A percentile compares a stretch with the other conserved stretches of the same genome.
These are phyloP conservation scores for Rhodotorula graminis DNA, from an alignment of 768 basidiomycete species.

Conservation along the genomic window DNA sequence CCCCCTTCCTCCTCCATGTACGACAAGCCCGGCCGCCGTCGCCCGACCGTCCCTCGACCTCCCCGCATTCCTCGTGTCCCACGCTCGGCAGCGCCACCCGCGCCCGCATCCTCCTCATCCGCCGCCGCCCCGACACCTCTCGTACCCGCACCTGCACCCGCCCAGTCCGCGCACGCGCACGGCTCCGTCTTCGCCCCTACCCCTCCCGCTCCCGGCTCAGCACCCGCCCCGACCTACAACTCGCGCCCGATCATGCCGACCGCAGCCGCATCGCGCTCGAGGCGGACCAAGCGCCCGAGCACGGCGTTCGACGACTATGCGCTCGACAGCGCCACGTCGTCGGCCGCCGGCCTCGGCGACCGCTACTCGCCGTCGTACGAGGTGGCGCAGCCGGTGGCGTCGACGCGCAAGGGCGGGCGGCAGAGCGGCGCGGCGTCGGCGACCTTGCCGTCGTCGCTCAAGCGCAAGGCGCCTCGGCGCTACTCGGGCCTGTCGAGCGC, in stretches of 20 bases:
- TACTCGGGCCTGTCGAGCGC: slow-evolving; percentile 9
- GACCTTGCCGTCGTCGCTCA: background rate
- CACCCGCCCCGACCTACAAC: background rate
- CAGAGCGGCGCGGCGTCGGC: background rate
- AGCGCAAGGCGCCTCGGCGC: slow-evolving; percentile 7
- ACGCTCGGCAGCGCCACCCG: background rate
- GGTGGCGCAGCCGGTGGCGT: background rate
- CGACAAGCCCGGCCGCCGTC: background rate
- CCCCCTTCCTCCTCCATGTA: too few relatives aligned
- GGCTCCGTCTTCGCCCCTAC: background rate
- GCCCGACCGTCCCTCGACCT: background rate
- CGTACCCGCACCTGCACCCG: background rate
- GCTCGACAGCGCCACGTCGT: slow-evolving; percentile 10
- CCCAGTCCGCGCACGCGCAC: background rate
- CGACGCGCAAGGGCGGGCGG: background rate
- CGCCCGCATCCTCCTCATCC: too few relatives aligned
- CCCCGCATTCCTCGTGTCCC: too few relatives aligned
- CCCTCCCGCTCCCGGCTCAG: background rate
- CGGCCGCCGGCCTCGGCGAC: background rate
- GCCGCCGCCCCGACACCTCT: background rate
- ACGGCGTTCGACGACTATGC: slow-evolving; percentile 31
- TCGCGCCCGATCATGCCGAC: background rate
- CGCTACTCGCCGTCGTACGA: background rate
- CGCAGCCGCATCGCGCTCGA: slow-evolving; percentile 1
- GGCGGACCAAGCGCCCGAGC: slow-evolving; percentile 26